These are phyloP conservation scores for Tubosaeta brunneosetosa DNA, from an alignment of 768 basidiomycete genomes.

Conservation along the genomic window DNA sequence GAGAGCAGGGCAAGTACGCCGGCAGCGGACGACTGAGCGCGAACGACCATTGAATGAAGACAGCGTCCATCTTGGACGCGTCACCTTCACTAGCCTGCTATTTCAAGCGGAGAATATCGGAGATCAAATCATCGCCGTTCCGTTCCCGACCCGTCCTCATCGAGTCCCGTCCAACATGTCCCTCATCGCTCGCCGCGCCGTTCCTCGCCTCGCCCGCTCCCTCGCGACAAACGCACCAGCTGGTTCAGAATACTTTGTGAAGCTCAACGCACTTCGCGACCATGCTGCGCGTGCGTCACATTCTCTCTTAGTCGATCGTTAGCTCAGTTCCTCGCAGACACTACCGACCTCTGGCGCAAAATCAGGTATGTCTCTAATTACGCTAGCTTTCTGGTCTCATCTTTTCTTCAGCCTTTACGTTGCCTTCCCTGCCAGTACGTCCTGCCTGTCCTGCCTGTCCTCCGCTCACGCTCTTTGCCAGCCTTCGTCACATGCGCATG, in stretches of 20 bases:
- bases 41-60: slow-evolving; percentile 47
- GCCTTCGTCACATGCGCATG: slow-evolving; percentile 33
- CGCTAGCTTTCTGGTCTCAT: slow-evolving; percentile 3
- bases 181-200: slow-evolving; percentile 45
- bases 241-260: slow-evolving; percentile 42
- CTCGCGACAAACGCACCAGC: slow-evolving; percentile 39
- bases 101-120: slow-evolving; percentile 30
- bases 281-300: slow-evolving; percentile 57
- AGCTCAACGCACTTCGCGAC: slow-evolving; percentile 54
- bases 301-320: background rate
- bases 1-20: slow-evolving; percentile 89
- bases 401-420: slow-evolving; percentile 55
- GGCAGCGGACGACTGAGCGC: slow-evolving; percentile 75
- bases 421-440: slow-evolving; percentile 71
- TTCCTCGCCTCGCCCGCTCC: slow-evolving; percentile 31
- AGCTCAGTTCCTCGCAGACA: slow-evolving; percentile 42
- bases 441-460: background rate
- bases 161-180: slow-evolving; percentile 36
- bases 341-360: slow-evolving; percentile 79
- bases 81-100: slow-evolving; percentile 42
- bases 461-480: slow-evolving; percentile 8
- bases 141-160: slow-evolving; percentile 28
- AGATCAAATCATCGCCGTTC: slow-evolving; percentile 14
- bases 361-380: slow-evolving; percentile 56
- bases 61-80: slow-evolving; percentile 30